These are phyloP conservation scores for Lactuca sativa DNA, from an alignment of 129 eudicot species.

Conservation along the genomic window DNA sequence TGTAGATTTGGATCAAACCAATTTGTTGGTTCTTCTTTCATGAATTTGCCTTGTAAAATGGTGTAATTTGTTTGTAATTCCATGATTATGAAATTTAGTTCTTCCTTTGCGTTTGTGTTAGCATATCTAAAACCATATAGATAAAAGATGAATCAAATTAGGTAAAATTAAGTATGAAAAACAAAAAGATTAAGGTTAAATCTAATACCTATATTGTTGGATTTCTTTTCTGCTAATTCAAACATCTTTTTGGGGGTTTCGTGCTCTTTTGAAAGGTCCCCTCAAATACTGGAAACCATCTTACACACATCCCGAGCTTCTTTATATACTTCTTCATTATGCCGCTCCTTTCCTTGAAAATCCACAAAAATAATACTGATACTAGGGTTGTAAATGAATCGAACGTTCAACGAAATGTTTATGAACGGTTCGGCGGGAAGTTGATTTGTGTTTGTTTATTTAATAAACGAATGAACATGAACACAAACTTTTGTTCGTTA, in stretches of 20 bases:
- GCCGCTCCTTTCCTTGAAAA: slow-evolving; percentile 73
- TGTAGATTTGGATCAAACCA: slow-evolving; percentile 45
- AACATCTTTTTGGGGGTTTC: slow-evolving; percentile 58
- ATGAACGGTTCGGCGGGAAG: too few relatives aligned
- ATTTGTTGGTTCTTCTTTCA: slow-evolving; percentile 70
- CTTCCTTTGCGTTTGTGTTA: slow-evolving; percentile 70
- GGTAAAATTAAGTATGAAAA: neutral
- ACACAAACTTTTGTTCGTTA: too few relatives aligned
- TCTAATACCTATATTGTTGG: slow-evolving; percentile 65
- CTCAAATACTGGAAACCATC: slow-evolving; percentile 80
- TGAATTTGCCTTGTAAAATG: slow-evolving; percentile 56
- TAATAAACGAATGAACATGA: too few relatives aligned
- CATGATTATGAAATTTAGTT: slow-evolving; percentile 65
- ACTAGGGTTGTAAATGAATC: too few relatives aligned
- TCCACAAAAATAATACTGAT: neutral
- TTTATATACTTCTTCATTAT: slow-evolving; percentile 70
- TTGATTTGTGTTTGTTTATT: too few relatives aligned
- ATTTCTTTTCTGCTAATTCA: slow-evolving; percentile 78
- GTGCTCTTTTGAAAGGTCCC: slow-evolving; percentile 50
- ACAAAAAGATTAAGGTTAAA: neutral
- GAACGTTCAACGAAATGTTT: too few relatives aligned
- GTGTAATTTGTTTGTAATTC: slow-evolving; percentile 52
- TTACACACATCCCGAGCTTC: slow-evolving; percentile 73
- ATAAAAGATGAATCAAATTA: neutral
- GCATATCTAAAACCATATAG: slow-evolving; percentile 41